Evolutionary conservation across 805 yeast genomes (phyloP).

Genomic region (Starmerella stigmatis): DNA sequence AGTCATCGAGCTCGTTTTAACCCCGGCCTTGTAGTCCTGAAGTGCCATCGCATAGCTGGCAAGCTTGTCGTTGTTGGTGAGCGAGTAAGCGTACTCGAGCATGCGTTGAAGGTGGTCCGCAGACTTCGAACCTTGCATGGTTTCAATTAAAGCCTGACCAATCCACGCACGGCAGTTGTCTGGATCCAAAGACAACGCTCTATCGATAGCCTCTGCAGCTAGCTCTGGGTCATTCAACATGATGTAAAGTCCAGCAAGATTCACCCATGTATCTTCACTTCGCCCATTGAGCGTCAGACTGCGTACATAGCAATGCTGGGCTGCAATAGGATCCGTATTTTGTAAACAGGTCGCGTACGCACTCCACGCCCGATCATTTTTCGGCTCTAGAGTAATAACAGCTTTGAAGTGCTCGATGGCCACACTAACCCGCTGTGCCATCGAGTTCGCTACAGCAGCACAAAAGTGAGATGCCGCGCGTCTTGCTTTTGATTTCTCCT

Average conservation of each 20-base stretch:
- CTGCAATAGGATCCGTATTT: slow-evolving; percentile 51
- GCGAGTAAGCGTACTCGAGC: slow-evolving; percentile 65
- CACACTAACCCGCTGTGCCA: slow-evolving; percentile 34
- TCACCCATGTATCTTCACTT: slow-evolving; percentile 65
- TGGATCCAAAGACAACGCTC: slow-evolving; percentile 77
- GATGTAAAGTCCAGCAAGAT: slow-evolving; percentile 68
- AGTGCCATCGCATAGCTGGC: slow-evolving; percentile 65
- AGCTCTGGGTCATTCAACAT: slow-evolving; percentile 56
- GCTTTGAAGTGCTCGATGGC: slow-evolving; percentile 52
- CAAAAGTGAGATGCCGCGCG: slow-evolving; percentile 46
- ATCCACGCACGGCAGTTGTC: slow-evolving; percentile 68
- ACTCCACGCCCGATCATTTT: slow-evolving; percentile 66
- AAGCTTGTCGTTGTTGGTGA: slow-evolving; percentile 59
- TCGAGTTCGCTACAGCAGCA: slow-evolving; percentile 47
- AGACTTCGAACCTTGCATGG: slow-evolving; percentile 26
- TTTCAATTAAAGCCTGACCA: slow-evolving; percentile 59
- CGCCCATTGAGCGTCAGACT: slow-evolving; percentile 61
- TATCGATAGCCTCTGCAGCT: slow-evolving; percentile 59
- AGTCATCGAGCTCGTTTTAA: slow-evolving; percentile 22
- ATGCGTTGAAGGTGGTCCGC: slow-evolving; percentile 44
- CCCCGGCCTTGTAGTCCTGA: slow-evolving; percentile 29
- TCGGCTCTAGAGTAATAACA: slow-evolving; percentile 62
- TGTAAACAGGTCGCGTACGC: slow-evolving; percentile 70
- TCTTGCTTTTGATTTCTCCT: slow-evolving; percentile 24
- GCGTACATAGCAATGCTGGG: slow-evolving; percentile 89